Evolutionary conservation across 768 basidiomycete species (phyloP).

Genomic region (Thelephora aurantiotincta): DNA sequence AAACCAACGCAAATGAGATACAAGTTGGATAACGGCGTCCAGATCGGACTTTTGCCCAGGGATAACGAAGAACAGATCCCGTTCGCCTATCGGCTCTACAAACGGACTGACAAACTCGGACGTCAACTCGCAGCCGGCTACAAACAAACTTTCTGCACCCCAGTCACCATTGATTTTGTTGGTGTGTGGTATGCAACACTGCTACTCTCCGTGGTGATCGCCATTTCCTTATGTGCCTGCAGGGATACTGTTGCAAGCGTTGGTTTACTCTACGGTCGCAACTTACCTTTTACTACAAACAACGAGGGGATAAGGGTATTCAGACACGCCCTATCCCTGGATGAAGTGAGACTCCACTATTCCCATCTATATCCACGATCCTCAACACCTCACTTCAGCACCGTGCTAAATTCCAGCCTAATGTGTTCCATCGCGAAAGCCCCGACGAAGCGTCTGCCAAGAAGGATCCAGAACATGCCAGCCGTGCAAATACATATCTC

Average conservation of each 20-base stretch:
- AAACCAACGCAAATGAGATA: background rate
- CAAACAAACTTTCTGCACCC: constrained; percentile 54
- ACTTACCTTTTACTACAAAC: constrained; percentile 51
- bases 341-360: constrained; percentile 36
- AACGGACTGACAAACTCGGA: constrained; percentile 30
- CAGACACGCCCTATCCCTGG: constrained; percentile 65
- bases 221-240: constrained; percentile 2
- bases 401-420: constrained; percentile 53
- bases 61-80: constrained; percentile 57
- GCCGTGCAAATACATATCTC: too few relatives aligned
- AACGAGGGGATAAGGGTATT: constrained; percentile 56
- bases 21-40: background rate
- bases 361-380: background rate
- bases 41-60: constrained; percentile 60
- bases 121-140: constrained; percentile 43
- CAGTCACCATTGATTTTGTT: constrained; percentile 60
- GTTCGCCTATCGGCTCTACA: constrained; percentile 67
- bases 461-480: background rate
- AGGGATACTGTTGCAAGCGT: constrained; percentile 78
- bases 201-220: background rate
- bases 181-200: constrained; percentile 49
- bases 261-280: constrained; percentile 41
- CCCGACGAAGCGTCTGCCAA: constrained; percentile 16
- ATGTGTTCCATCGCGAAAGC: constrained; percentile 37
- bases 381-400: constrained; percentile 24